Evolutionary conservation across 1,139 yeast genomes (phyloP).

Genomic region (Groenewaldozyma auringiensis): DNA sequence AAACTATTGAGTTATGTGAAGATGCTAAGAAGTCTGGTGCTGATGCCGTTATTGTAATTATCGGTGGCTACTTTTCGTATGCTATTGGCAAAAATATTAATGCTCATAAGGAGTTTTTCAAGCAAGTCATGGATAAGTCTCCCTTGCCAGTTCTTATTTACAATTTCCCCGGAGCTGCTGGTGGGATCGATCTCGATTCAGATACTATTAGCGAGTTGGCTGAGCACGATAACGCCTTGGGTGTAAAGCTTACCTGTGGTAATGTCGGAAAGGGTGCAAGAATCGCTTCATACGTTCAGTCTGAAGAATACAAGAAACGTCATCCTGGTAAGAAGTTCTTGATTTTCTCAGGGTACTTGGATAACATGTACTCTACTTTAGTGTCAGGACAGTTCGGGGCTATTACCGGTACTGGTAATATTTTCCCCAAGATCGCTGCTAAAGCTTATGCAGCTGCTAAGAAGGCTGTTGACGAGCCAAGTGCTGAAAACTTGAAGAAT

Average conservation of each 20-base stretch:
- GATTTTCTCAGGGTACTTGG: constrained; percentile 11
- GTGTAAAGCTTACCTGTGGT: constrained; percentile 43
- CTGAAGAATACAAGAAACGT: constrained; percentile 1
- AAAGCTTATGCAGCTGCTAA: constrained; percentile 29
- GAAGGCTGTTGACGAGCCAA: constrained; percentile 18
- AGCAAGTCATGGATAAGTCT: constrained; percentile 39
- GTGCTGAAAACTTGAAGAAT: constrained; percentile 27
- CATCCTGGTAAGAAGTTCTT: constrained; percentile 2
- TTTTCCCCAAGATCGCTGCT: constrained; percentile 39
- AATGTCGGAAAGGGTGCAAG: constrained; percentile 22
- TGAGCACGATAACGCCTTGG: constrained; percentile 41
- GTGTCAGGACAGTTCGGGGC: constrained; percentile 23
- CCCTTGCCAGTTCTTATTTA: constrained; percentile 42
- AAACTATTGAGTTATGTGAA: constrained; percentile 35
- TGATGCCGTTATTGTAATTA: constrained; percentile 39
- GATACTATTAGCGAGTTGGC: constrained; percentile 32
- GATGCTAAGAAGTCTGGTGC: constrained; percentile 39
- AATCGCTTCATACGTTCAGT: background rate
- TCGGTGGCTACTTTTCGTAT: constrained; percentile 37
- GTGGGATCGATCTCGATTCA: constrained; percentile 34
- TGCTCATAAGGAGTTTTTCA: constrained; percentile 40
- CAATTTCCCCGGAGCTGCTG: constrained; percentile 46
- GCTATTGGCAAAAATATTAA: constrained; percentile 38
- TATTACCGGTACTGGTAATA: constrained; percentile 3
- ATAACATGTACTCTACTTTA: constrained; percentile 33